Evolutionary conservation across 1,139 yeast genomes (phyloP).

Genomic region (Debaryomyces sp.): DNA sequence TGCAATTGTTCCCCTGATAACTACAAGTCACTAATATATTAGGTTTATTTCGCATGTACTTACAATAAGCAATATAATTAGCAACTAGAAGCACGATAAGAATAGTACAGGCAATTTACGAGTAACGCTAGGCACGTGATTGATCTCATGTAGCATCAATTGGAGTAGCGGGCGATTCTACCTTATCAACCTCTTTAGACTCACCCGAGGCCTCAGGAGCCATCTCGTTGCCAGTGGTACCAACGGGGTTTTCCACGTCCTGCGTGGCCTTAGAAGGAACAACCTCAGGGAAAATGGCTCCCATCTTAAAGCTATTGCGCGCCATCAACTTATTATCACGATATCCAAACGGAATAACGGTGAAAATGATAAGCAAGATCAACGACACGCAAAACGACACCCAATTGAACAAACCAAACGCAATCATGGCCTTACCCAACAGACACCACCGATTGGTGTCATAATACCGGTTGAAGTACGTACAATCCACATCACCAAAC

Average conservation of each 20-base stretch:
- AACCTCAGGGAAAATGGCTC: slow-evolving; percentile 12
- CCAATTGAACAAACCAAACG: slow-evolving; percentile 34
- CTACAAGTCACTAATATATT: not conserved
- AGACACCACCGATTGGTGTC: slow-evolving; percentile 19
- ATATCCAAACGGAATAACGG: slow-evolving; percentile 23
- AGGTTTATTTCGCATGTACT: not conserved
- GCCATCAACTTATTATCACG: slow-evolving; percentile 6
- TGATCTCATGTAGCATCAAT: not conserved
- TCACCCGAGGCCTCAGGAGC: not conserved
- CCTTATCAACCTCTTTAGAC: not conserved
- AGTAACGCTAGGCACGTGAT: not conserved
- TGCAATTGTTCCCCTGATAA: not conserved
- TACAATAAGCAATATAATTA: not conserved
- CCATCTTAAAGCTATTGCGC: slow-evolving; percentile 11
- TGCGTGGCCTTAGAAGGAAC: slow-evolving; percentile 6
- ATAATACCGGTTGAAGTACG: slow-evolving; percentile 4
- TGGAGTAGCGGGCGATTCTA: slow-evolving; percentile 1
- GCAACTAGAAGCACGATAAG: not conserved
- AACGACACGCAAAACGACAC: slow-evolving; percentile 26
- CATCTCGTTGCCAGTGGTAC: not conserved
- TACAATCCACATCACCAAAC: slow-evolving; percentile 26
- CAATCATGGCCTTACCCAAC: slow-evolving; percentile 31
- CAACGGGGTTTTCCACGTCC: not conserved
- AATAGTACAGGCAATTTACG: not conserved
- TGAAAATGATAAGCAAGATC: slow-evolving; percentile 22